Base-by-base conservation (phyloP, 805 yeast genomes). In the Candida qinlingensis region DNA sequence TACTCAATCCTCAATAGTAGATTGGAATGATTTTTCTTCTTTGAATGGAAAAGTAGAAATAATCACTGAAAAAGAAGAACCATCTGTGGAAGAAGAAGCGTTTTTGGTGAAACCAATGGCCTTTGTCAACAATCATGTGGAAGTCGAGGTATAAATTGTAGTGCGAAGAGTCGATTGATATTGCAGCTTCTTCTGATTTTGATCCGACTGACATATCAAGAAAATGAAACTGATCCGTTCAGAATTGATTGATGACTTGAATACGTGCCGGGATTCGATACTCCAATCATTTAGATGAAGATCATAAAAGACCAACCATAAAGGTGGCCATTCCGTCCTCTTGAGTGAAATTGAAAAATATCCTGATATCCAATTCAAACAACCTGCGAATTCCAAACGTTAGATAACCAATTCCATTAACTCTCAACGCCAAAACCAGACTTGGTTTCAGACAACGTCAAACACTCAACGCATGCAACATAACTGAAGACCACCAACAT, bases 11-110 rank as follows among this genome's bases (percentile, higher is more conserved):
- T 42, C 54, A n/a, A 26, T 43, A 6, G 13, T 10, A 34, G 50
- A 39, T 37, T 43, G 51, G 42, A 48, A 47, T 52, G 58, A 53
- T 56, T 56, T 59, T 59, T 51, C 31, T 56, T 53, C 55, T 49
- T 50, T 49, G 13, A 38, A 31, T 39, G 45, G 49, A 48, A 48
- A 42, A 53, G 54, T 52, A 39, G 48, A 46, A 55, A 56, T 38
- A 52, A 54, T 35, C 49, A 48, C 38, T 42, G 38, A 52, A 56
- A 52, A 55, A 49, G 34, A 56, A 56, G 50, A 47, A 50, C 27
- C 34, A 28, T 31, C 39, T 30, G 6, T 6, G n/a, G 28, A 8
- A 13, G 42, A 35, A 19, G 38, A 36, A 41, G 26, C 39, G n/a
- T 30, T 3, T 45, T 39, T 12, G 25, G 7, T 4, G 37, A 41